phyloP scores from a whole-genome alignment of 345 rosid species.

The Bruguiera sexangula region DNA sequence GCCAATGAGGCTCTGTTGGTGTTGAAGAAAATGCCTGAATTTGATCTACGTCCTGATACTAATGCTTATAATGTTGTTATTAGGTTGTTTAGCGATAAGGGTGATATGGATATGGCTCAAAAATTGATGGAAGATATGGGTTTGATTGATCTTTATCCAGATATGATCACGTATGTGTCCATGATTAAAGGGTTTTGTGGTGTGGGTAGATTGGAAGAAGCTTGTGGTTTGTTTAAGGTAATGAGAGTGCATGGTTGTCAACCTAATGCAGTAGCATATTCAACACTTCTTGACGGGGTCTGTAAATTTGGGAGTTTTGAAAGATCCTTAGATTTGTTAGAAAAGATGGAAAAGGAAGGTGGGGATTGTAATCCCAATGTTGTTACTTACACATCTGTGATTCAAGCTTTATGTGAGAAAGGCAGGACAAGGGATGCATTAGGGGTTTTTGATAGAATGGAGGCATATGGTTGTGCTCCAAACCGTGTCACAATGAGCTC shows the following conservation, averaged over 20 bases:
- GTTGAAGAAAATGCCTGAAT: conserved; percentile 61
- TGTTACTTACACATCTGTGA: conserved; percentile 63
- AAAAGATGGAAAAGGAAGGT: conserved; percentile 66
- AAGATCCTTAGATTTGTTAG: conserved; percentile 54
- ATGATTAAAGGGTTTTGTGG: conserved; percentile 69
- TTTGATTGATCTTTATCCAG: conserved; percentile 51
- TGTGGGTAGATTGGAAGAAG: conserved; percentile 59
- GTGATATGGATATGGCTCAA: conserved; percentile 53
- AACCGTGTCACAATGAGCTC: conserved; percentile 64
- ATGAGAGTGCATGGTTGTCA: conserved; percentile 56
- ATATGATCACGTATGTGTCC: conserved; percentile 54
- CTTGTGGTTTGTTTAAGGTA: conserved; percentile 46
- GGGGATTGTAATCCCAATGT: conserved; percentile 55
- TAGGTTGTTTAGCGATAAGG: conserved; percentile 61
- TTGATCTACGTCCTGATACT: conserved; percentile 48
- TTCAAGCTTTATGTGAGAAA: conserved; percentile 56
- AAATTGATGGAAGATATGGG: conserved; percentile 72
- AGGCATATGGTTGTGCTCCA: conserved; percentile 50
- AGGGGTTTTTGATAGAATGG: conserved; percentile 68
- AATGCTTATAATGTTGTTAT: conserved; percentile 54
- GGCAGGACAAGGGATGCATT: conserved; percentile 54
- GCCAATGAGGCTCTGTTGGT: conserved; percentile 68
- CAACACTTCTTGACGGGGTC: conserved; percentile 65
- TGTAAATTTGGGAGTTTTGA: conserved; percentile 52
- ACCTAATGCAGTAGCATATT: conserved; percentile 60